Evolutionary conservation across 495 filamentous ascomycete species (phyloP).

Genomic region (Aspergillus diversus): DNA sequence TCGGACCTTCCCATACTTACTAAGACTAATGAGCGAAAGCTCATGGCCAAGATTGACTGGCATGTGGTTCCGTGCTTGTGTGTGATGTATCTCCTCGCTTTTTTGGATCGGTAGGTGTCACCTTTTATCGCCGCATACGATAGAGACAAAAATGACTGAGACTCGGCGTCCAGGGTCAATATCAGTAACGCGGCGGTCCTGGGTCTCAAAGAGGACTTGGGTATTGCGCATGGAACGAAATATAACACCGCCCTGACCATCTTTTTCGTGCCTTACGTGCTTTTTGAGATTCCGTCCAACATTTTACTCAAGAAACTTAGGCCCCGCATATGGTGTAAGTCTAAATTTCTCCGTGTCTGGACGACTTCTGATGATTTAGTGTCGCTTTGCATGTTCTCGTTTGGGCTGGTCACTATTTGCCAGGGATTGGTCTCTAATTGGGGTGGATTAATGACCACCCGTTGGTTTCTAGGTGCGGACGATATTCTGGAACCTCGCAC

Average conservation of each 20-base stretch:
- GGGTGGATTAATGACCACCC: constrained; percentile 74
- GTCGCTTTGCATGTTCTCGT: constrained; percentile 77
- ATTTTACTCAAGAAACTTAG: constrained; percentile 79
- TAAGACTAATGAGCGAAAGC: constrained; percentile 67
- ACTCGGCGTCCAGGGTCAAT: constrained; percentile 54
- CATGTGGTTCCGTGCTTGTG: constrained; percentile 81
- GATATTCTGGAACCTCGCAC: background rate
- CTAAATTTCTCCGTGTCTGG: background rate
- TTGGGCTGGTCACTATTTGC: constrained; percentile 74
- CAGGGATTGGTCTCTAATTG: constrained; percentile 84
- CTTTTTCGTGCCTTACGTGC: constrained; percentile 91
- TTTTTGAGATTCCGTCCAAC: constrained; percentile 89
- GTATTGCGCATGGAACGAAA: constrained; percentile 56
- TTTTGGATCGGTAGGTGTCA: constrained; percentile 71
- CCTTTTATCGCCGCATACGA: background rate
- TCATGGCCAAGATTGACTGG: constrained; percentile 78
- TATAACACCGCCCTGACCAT: constrained; percentile 83
- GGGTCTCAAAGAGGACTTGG: constrained; percentile 65
- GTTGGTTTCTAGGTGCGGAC: constrained; percentile 69
- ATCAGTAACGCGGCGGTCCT: constrained; percentile 68
- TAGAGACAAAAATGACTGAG: constrained; percentile 12
- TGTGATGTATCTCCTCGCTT: constrained; percentile 83
- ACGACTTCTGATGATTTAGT: constrained; percentile 38
- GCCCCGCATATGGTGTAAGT: constrained; percentile 76
- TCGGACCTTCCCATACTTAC: constrained; percentile 39